Evolutionary conservation across 2,329 filamentous ascomycete genomes (phyloP), one percentile per base, ranked within the genome.

Genomic region (Hortaea sp.): DNA sequence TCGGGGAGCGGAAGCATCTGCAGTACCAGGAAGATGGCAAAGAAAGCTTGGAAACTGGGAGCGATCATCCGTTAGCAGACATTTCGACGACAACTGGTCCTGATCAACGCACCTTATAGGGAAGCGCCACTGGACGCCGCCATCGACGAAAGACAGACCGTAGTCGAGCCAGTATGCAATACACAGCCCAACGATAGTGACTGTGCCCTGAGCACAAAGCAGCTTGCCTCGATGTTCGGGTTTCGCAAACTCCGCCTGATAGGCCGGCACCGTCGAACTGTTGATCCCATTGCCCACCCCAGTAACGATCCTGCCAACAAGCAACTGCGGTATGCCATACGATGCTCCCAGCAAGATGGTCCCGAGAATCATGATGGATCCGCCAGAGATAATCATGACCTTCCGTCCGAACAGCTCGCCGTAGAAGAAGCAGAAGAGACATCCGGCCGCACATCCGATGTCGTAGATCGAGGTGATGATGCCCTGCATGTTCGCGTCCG

Each of bases 1-100:
- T 81, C 77, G 7, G 76, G 76, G 1, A 79, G 64, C 10, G 66
- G 66, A 45, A 73, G 64, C 34, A 76, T 69, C 39, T 71, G 66
- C 12, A 49, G 56, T 41, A 74, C 64, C 27, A 78, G 75, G 32
- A 77, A 64, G 2, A 74, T 47, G 0, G 76, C 75, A 44, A 79
- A 74, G 32, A 77, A 55, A 50, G 77, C 76, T 58, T 80, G 77
- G 58, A 79, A 76, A 1, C 54, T 51, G 41, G 32, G 32, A 9
- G 20, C 20, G 20, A 4, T 20, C 20, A 20, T 2, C 20, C 2
- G 20, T 20, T 20, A 20, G 20, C 20, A 20, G 20, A 20, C 20
- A 20, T 20, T 20, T 20, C 20, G 20, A 20, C 4, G 20, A 20
- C 20, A 20, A 20, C 20, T 20, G 20, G 4, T 20, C 20, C 20